Evolutionary conservation across 192 early-diverging fungal genomes (phyloP), one percentile per base, ranked within the genome.

Genomic region (Mortierella alpina): DNA sequence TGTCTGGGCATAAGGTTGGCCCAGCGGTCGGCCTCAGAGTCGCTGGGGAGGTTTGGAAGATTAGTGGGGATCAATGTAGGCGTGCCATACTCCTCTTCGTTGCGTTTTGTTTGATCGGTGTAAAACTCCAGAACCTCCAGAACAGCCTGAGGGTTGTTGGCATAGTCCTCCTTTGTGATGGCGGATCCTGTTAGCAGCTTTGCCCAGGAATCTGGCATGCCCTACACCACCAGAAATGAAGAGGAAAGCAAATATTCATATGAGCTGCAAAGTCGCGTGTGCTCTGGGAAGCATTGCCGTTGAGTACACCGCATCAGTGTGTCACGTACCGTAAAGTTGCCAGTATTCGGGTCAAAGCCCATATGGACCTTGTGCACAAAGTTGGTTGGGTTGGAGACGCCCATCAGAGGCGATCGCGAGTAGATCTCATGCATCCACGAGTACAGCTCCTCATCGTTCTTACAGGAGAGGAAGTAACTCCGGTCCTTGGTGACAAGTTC

Each of bases 401-500:
- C 93, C 63, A 75, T 83, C 68, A 95, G 85, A 22, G 94, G 91
- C 11, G 94, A 94, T 42, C 93, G 87, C 87, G 94, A 93, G 85
- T 98, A 98, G 81, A 99, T 95, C 75, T 96, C 94, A 74, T 99
- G 97, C 90, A 98, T 95, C 98, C 98, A 99, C 54, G 92, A 92
- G 82, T 99, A 99, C 41, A 99, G 86, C 78, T 99, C 97, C 77
- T 97, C 95, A 82, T 99, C 98, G 74, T 90, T 96, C 77, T 93
- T 95, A 81, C 95, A 97, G 11, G 95, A 91, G 41, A 99, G 85
- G 79, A 91, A 97, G 82, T 96, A 98, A 50, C 92, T 94, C 85
- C 96, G 94, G 49, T 98, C 96, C 84, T 95, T 96, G 47, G 96
- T 96, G 47, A 90, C 89, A 58, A 99, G 90, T 73, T 97, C 96